Evolutionary conservation across 139 green algal species (phyloP).

Genomic region (Pseudopediastrum boryanum): DNA sequence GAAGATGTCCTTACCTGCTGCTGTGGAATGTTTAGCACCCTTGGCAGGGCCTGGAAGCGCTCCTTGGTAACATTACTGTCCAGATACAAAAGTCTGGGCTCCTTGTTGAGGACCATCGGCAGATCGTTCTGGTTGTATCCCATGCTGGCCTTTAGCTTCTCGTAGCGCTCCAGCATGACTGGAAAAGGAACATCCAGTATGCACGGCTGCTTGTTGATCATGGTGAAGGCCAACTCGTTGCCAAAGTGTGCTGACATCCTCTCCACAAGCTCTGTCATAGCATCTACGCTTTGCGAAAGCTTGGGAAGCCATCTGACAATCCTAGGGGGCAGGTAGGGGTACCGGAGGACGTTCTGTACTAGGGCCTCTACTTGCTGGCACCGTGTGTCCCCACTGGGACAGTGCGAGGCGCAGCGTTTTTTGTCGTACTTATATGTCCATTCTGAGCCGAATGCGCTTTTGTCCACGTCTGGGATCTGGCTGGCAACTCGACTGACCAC

Average conservation of each 20-base stretch:
- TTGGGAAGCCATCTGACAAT: slow-evolving; percentile 18
- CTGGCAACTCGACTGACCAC: too few relatives aligned
- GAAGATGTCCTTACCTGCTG: too few relatives aligned
- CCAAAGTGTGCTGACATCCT: slow-evolving; percentile 22
- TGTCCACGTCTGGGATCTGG: too few relatives aligned
- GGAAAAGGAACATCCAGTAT: slow-evolving; percentile 24
- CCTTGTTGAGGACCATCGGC: too few relatives aligned
- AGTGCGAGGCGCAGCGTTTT: slow-evolving; percentile 27
- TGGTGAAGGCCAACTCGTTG: slow-evolving; percentile 49
- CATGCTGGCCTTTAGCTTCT: too few relatives aligned
- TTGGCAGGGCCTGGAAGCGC: too few relatives aligned
- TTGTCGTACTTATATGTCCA: slow-evolving; percentile 45
- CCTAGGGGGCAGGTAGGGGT: slow-evolving; percentile 42
- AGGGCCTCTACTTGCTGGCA: slow-evolving; percentile 55
- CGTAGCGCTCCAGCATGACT: too few relatives aligned
- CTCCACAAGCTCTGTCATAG: slow-evolving; percentile 43
- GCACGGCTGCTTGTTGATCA: slow-evolving; percentile 31
- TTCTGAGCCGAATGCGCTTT: too few relatives aligned
- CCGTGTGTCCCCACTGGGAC: slow-evolving; percentile 17
- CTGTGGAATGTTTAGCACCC: too few relatives aligned
- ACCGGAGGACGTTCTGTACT: slow-evolving; percentile 61
- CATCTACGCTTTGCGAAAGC: slow-evolving; percentile 11
- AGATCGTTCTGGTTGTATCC: too few relatives aligned
- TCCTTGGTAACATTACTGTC: too few relatives aligned
- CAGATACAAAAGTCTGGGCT: too few relatives aligned